Conservation (phyloP, 345 rosid species). For the Pugionium dolabratum region DNA sequence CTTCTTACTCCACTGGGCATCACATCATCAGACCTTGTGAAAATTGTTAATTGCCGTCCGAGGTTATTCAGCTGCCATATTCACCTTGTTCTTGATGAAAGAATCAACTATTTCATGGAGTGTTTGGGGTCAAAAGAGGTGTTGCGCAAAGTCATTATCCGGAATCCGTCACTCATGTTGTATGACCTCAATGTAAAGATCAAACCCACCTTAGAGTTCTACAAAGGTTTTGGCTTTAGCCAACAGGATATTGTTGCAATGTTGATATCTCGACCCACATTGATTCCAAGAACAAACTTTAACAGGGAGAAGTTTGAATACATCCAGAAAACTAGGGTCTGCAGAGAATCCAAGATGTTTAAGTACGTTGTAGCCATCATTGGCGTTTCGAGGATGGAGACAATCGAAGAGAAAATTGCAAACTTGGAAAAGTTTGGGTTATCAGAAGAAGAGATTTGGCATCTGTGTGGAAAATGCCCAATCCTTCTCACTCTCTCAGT, state of each 20-base stretch:
- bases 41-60: slow-evolving; percentile 75
- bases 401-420: slow-evolving; percentile 62
- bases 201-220: slow-evolving; percentile 56
- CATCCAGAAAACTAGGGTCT: slow-evolving; percentile 57
- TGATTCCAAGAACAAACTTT: slow-evolving; percentile 70
- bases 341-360: slow-evolving; percentile 63
- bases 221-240: slow-evolving; percentile 59
- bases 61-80: slow-evolving; percentile 65
- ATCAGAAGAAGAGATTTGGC: slow-evolving; percentile 66
- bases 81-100: slow-evolving; percentile 61
- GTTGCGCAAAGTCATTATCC: slow-evolving; percentile 60
- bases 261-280: slow-evolving; percentile 69
- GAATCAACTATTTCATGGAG: slow-evolving; percentile 51
- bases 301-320: slow-evolving; percentile 61
- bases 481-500: slow-evolving; percentile 56
- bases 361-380: slow-evolving; percentile 63
- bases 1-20: slow-evolving; percentile 60
- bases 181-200: slow-evolving; percentile 60
- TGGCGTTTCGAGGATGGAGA: slow-evolving; percentile 68
- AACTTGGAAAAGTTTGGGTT: slow-evolving; percentile 77
- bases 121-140: slow-evolving; percentile 63
- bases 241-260: slow-evolving; percentile 52
- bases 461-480: slow-evolving; percentile 57
- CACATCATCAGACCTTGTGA: slow-evolving; percentile 67
- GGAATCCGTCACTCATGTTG: slow-evolving; percentile 77